Percentiles rank a stretch among this genome's conserved stretches.
phyloP scores from a whole-genome alignment of 495 filamentous ascomycete species.

The Penicillium macrosclerotiorum region DNA sequence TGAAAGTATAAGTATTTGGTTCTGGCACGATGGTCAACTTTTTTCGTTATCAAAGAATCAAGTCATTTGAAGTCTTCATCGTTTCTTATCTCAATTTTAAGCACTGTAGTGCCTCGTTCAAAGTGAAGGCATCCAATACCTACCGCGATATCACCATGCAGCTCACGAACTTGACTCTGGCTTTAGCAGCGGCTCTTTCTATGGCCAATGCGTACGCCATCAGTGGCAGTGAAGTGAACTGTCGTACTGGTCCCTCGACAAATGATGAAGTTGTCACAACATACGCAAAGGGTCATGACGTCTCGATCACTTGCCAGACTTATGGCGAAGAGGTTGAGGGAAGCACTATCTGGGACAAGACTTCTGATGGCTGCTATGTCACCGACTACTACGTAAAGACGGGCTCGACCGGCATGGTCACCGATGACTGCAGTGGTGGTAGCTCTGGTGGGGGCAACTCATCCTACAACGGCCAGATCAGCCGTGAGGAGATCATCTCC shows the following conservation, averaged over 20 bases:
- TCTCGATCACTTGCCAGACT: conserved; percentile 14
- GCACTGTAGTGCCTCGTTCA: too few species aligned
- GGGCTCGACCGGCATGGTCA: conserved; percentile 13
- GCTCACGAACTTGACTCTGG: conserved; percentile 12
- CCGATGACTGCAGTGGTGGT: conserved; percentile 8
- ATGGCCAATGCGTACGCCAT: conserved; percentile 13
- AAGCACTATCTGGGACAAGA: conserved; percentile 16
- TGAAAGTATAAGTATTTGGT: conserved; percentile 8
- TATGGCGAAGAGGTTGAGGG: conserved; percentile 10
- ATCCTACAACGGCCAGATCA: conserved; percentile 16
- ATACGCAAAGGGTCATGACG: conserved; percentile 7
- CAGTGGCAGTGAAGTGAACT: conserved; percentile 5
- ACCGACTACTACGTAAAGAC: conserved; percentile 19
- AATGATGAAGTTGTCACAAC: conserved; percentile 5
- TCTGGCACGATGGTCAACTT: background rate
- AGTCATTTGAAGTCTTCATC: background rate
- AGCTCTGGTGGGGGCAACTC: conserved; percentile 11
- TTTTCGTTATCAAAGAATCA: conserved; percentile 2
- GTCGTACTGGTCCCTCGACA: conserved; percentile 12
- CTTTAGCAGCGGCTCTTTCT: conserved; percentile 12
- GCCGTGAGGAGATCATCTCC: conserved; percentile 15
- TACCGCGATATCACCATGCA: too few species aligned
- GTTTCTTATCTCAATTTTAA: background rate
- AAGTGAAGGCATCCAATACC: too few species aligned
- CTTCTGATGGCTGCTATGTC: conserved; percentile 14